Base-by-base conservation (phyloP, 2,329 filamentous ascomycete genomes). In the Curvularia spicifera region DNA sequence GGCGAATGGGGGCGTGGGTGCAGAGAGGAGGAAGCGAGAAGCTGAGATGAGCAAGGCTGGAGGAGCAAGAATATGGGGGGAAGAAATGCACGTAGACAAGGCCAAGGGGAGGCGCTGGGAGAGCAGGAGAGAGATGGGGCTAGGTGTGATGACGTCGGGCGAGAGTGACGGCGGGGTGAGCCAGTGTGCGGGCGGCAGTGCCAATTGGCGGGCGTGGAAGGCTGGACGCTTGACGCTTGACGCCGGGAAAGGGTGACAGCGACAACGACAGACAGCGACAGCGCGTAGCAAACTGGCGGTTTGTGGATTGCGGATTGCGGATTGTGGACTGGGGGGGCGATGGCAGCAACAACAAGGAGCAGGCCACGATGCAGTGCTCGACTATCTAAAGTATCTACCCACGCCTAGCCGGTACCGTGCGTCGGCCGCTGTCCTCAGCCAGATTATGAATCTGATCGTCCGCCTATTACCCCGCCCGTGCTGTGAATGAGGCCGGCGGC, bases 111-210 rank as follows among this genome's bases (percentile, higher is more conserved):
- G 33, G 51, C 46, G 42, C 43, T 29, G 56, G 39, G 37, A 24
- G 47, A 46, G 12, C 29, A 31, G 43, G 48, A 28, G 56, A 37
- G 26, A 44, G 24, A 44, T 44, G 42, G 42, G 42, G 18, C 29
- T 56, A 59, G 56, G 56, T 55, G 56, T 59, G 43, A 59, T 59
- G 56, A 59, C 56, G 56, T 59, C 56, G 56, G 48, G 44, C 12
- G 35, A 37, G 35, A 42, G 40, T 40, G 33, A 47, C 53, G 35
- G 56, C 56, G 56, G 56, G 56, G 49, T 44, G 47, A 40, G 35
- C 26, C 20, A 31, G 56, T 44, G 56, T 49, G 56, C 51, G 46
- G 18, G 45, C 45, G 46, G 45, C 51, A 47, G 54, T 51, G 44
- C 46, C 52, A 53, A 59, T 59, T 55, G 52, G 51, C 51, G 51